Evolutionary conservation across 192 early-diverging fungal genomes (phyloP), one percentile per base, ranked within the genome.

Genomic region (Rhizoclosmatium sp.): DNA sequence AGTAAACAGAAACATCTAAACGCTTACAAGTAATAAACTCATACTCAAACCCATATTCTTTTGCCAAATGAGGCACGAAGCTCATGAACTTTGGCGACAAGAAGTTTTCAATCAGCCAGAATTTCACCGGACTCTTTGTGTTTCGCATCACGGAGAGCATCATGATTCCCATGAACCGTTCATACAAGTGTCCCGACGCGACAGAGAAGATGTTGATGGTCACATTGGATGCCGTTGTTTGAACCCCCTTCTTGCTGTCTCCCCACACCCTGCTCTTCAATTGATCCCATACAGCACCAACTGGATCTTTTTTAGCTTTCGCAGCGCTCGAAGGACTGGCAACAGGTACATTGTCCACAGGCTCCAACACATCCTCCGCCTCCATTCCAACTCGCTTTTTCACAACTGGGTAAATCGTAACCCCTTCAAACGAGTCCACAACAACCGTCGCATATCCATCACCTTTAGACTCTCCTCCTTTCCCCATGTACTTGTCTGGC

Each of bases 101-200:
- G 80, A 99, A 99, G 86, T 98, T 97, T 80, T 96, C 94, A 80
- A 99, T 98, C 78, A 99, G 91, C 97, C 97, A 99, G 81, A 99
- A 99, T 83, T 98, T 99, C 59, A 98, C 96, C 1, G 90, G 90
- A 72, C 92, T 95, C 41, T 95, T 75, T 2, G 98, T 98, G 71
- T 93, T 92, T 75, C 92, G 87, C 79, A 95, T 87, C 12, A 99
- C 98, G 81, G 92, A 93, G 40, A 95, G 82, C 68, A 97, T 98
- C 98, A 99, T 99, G 71, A 99, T 98, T 40, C 92, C 91, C 82
- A 99, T 86, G 79, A 99, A 97, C 4, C 98, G 93, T 83, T 99
- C 98, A 80, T 99, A 99, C 75, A 99, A 83, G 54, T 99, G 96
- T 3, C 98, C 98, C 4, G 97, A 98, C 0, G 98, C 98, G 2